Conservation (phyloP, 2,329 filamentous ascomycete species). For the Aspergillus sojae region DNA sequence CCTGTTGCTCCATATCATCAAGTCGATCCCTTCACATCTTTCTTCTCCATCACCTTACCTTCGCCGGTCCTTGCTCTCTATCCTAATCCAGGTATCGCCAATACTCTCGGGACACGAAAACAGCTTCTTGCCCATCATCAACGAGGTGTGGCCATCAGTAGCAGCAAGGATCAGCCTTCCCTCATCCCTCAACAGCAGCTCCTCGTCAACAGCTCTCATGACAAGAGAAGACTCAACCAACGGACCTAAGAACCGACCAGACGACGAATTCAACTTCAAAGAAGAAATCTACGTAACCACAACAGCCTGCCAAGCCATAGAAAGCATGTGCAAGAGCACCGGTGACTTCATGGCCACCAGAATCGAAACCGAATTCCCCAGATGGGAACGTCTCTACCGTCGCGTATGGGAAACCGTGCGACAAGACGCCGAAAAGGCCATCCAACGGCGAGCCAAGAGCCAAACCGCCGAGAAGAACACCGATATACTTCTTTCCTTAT, state of each 20-base stretch:
- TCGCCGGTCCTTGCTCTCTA: constrained; percentile 73
- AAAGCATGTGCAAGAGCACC: constrained; percentile 68
- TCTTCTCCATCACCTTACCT: constrained; percentile 80
- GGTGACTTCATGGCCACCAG: constrained; percentile 80
- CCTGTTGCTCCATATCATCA: constrained; percentile 79
- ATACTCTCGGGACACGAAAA: constrained; percentile 76
- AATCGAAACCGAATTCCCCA: constrained; percentile 68
- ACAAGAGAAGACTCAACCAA: constrained; percentile 15
- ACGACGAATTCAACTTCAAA: constrained; percentile 29
- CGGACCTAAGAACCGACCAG: constrained; percentile 47
- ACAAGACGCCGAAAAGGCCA: constrained; percentile 38
- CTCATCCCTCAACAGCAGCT: constrained; percentile 61
- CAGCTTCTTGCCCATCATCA: constrained; percentile 83
- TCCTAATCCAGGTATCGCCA: constrained; percentile 72
- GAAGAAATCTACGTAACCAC: constrained; percentile 60
- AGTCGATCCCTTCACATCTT: constrained; percentile 85
- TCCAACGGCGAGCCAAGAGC: constrained; percentile 32
- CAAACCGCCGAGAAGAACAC: neutral
- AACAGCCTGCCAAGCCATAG: constrained; percentile 70
- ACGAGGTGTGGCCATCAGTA: constrained; percentile 86
- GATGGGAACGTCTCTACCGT: constrained; percentile 46
- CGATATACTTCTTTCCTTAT: constrained; percentile 7
- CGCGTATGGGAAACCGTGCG: constrained; percentile 41
- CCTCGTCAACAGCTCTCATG: constrained; percentile 27
- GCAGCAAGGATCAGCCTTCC: constrained; percentile 40